phyloP scores from a whole-genome alignment of 1,284 basidiomycete genomes.

The Trichosporon asahii region DNA sequence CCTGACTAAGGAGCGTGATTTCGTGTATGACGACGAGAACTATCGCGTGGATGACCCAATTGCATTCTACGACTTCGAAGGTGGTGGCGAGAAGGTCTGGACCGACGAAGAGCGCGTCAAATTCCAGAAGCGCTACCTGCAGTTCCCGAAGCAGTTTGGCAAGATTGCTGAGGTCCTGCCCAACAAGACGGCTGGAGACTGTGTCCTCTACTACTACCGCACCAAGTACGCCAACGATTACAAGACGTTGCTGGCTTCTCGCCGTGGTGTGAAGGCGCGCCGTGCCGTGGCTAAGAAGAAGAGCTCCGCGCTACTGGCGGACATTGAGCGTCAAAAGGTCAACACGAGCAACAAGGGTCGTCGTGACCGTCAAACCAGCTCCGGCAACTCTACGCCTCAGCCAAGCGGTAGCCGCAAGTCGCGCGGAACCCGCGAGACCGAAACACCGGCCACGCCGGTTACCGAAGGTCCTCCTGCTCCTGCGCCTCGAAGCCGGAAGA shows the following conservation, averaged over 20 bases:
- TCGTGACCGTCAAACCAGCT: constrained; percentile 15
- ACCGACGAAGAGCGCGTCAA: constrained; percentile 76
- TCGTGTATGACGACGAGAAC: constrained; percentile 76
- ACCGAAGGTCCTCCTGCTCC: background rate
- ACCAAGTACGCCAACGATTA: constrained; percentile 92
- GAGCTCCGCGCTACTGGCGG: constrained; percentile 40
- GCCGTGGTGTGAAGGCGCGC: constrained; percentile 56
- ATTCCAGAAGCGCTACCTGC: constrained; percentile 77
- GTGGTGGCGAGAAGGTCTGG: constrained; percentile 71
- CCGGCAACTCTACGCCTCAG: constrained; percentile 16
- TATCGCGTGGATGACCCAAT: constrained; percentile 72
- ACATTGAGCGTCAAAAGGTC: constrained; percentile 41
- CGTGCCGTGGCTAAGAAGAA: constrained; percentile 54
- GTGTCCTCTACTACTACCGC: constrained; percentile 90
- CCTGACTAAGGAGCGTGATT: constrained; percentile 61
- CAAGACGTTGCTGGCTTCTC: constrained; percentile 56
- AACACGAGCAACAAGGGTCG: constrained; percentile 16
- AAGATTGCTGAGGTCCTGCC: constrained; percentile 73
- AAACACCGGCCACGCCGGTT: constrained; percentile 10
- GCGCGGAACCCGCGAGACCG: background rate
- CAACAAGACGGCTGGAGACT: constrained; percentile 83
- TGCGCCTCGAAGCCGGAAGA: background rate
- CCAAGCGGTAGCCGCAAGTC: constrained; percentile 15
- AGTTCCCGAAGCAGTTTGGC: constrained; percentile 84
- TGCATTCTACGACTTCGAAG: constrained; percentile 70